These are phyloP conservation scores for Coleophoma crateriformis DNA, from an alignment of 2,329 filamentous ascomycete genomes.

Conservation along the genomic window DNA sequence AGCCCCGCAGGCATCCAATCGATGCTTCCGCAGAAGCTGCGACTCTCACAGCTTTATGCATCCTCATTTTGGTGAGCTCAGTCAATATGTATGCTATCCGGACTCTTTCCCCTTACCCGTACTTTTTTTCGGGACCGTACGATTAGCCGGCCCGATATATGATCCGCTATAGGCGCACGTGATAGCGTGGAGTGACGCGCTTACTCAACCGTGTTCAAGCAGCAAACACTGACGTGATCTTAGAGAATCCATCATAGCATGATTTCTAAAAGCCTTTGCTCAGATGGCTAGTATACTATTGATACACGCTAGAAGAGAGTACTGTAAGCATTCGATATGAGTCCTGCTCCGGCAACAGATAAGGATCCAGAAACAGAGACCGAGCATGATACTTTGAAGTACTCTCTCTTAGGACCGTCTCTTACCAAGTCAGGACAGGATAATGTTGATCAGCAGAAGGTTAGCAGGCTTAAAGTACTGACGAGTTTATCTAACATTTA, in stretches of 20 bases:
- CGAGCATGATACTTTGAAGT: slow-evolving; percentile 68
- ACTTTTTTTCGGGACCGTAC: not conserved
- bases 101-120: not conserved
- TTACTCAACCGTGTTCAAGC: too few relatives aligned
- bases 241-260: too few relatives aligned
- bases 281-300: too few relatives aligned
- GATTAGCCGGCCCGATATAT: too few relatives aligned
- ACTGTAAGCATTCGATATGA: slow-evolving; percentile 15
- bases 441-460: slow-evolving; percentile 84
- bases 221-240: too few relatives aligned
- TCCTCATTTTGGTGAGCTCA: slow-evolving; percentile 18
- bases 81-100: slow-evolving; percentile 3
- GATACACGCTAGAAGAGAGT: not conserved
- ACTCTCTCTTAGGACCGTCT: slow-evolving; percentile 83
- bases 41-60: slow-evolving; percentile 21
- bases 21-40: slow-evolving; percentile 19
- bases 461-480: slow-evolving; percentile 22
- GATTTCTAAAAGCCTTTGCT: too few relatives aligned
- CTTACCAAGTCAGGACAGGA: slow-evolving; percentile 93
- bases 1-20: slow-evolving; percentile 13
- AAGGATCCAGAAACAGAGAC: slow-evolving; percentile 9
- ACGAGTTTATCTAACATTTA: slow-evolving; percentile 4
- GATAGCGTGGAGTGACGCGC: too few relatives aligned
- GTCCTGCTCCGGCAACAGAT: slow-evolving; percentile 5
- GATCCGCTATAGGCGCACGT: too few relatives aligned